Evolutionary conservation across 352 stramenopile genomes (phyloP).

Genomic region (Pythium sp.): DNA sequence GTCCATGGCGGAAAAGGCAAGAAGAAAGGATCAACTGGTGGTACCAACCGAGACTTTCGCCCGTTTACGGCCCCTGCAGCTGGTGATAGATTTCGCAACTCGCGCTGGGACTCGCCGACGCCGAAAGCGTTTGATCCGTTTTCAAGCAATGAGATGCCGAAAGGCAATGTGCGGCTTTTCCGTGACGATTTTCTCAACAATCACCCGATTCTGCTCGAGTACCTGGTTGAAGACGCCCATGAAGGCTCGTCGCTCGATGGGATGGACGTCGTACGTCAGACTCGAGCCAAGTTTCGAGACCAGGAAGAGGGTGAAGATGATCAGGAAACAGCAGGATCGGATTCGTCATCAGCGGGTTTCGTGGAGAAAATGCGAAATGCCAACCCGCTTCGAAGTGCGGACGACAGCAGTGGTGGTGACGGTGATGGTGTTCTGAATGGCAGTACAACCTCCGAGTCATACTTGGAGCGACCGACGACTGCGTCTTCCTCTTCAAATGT

Average conservation of each 20-base stretch:
- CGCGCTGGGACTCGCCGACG: constrained; percentile 11
- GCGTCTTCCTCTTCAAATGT: constrained; percentile 19
- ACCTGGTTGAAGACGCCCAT: constrained; percentile 53
- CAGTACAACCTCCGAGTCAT: not conserved
- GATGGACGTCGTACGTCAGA: constrained; percentile 7
- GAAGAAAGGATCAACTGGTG: constrained; percentile 2
- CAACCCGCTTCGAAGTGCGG: constrained; percentile 28
- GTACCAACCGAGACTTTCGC: constrained; percentile 22
- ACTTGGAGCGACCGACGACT: constrained; percentile 21
- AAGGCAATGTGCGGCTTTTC: constrained; percentile 77
- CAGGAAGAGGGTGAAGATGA: constrained; percentile 6
- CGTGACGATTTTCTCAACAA: constrained; percentile 86
- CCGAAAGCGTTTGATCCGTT: constrained; percentile 47
- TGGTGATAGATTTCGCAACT: constrained; percentile 2
- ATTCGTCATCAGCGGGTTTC: constrained; percentile 24
- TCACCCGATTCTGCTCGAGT: constrained; percentile 78
- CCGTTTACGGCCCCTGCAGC: constrained; percentile 38
- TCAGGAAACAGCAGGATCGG: not conserved
- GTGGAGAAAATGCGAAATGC: constrained; percentile 60
- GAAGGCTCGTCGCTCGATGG: constrained; percentile 13
- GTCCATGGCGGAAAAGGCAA: constrained; percentile 22
- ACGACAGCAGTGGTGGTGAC: not conserved
- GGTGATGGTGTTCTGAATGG: not conserved
- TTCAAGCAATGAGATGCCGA: constrained; percentile 54
- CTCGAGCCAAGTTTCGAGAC: constrained; percentile 14